Percentiles rank a stretch among this genome's conserved stretches.
phyloP scores from a whole-genome alignment of 2,329 filamentous ascomycete genomes.

The Penicillium griseofulvum region DNA sequence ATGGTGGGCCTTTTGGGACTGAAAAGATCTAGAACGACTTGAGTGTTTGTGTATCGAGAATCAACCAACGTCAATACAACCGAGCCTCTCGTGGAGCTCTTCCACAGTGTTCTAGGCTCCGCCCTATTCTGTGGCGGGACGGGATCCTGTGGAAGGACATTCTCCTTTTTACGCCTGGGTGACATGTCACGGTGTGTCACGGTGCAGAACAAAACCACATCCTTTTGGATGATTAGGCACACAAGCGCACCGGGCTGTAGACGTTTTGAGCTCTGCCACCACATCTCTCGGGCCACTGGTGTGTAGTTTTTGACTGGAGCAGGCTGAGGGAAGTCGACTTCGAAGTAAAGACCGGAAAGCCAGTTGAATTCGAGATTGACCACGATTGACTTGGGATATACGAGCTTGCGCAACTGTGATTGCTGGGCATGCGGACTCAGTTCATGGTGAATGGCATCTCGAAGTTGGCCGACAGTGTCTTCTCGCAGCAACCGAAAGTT shows the following conservation, averaged over 20 bases:
- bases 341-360: slow-evolving; percentile 19
- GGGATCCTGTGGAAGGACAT: neutral
- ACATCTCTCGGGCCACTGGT: slow-evolving; percentile 20
- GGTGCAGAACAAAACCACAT: slow-evolving; percentile 28
- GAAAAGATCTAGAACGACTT: slow-evolving; percentile 19
- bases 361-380: slow-evolving; percentile 17
- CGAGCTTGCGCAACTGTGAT: slow-evolving; percentile 12
- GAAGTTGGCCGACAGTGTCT: slow-evolving; percentile 34
- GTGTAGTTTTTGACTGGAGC: slow-evolving; percentile 7
- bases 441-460: slow-evolving; percentile 30
- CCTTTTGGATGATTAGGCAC: slow-evolving; percentile 23
- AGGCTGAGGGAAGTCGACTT: slow-evolving; percentile 26
- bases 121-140: neutral
- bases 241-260: slow-evolving; percentile 30
- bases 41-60: slow-evolving; percentile 22
- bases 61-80: slow-evolving; percentile 31
- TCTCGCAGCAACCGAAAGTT: slow-evolving; percentile 40
- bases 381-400: slow-evolving; percentile 10
- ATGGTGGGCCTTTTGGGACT: slow-evolving; percentile 8
- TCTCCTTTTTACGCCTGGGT: neutral
- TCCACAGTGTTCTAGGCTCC: slow-evolving; percentile 22
- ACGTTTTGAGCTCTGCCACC: slow-evolving; percentile 32
- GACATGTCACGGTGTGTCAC: slow-evolving; percentile 15
- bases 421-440: neutral
- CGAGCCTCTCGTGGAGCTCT: slow-evolving; percentile 26